phyloP scores from a whole-genome alignment of 2,329 filamentous ascomycete genomes.

The Stemphylium beticola region DNA sequence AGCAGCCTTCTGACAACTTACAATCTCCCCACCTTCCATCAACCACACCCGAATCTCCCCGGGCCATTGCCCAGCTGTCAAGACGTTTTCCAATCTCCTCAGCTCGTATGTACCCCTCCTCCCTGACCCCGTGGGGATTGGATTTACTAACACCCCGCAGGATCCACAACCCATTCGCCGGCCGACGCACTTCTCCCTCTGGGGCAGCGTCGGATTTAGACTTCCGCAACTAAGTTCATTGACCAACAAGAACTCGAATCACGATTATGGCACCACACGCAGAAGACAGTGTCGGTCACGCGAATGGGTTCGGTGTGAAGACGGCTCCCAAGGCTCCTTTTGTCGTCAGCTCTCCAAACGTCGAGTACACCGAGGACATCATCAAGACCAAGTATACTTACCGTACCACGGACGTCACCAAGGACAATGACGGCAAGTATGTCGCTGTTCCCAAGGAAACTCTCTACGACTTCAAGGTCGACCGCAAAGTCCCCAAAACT shows the following conservation, averaged over 20 bases:
- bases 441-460: conserved; percentile 87
- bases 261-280: conserved; percentile 91
- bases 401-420: conserved; percentile 84
- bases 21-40: conserved; percentile 15
- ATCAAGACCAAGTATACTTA: conserved; percentile 97
- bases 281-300: conserved; percentile 64
- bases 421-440: conserved; percentile 74
- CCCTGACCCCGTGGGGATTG: conserved; percentile 11
- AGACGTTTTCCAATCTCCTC: conserved; percentile 98
- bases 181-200: conserved; percentile 88
- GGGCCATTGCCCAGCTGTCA: conserved; percentile 68
- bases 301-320: conserved; percentile 58
- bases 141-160: conserved; percentile 56
- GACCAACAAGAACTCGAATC: conserved; percentile 29
- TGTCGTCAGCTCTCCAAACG: conserved; percentile 89
- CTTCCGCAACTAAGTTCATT: conserved; percentile 45
- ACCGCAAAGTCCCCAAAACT: conserved; percentile 89
- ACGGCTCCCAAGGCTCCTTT: conserved; percentile 69
- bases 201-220: conserved; percentile 75
- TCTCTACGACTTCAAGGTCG: conserved; percentile 95
- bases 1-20: conserved; percentile 13
- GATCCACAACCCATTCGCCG: conserved; percentile 94
- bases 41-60: conserved; percentile 29
- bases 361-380: conserved; percentile 83
- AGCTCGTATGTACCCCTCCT: conserved; percentile 76